Evolutionary conservation across 352 stramenopile genomes (phyloP), one percentile per base, ranked within the genome.

Genomic region (Phytophthora fragariaefolia): DNA sequence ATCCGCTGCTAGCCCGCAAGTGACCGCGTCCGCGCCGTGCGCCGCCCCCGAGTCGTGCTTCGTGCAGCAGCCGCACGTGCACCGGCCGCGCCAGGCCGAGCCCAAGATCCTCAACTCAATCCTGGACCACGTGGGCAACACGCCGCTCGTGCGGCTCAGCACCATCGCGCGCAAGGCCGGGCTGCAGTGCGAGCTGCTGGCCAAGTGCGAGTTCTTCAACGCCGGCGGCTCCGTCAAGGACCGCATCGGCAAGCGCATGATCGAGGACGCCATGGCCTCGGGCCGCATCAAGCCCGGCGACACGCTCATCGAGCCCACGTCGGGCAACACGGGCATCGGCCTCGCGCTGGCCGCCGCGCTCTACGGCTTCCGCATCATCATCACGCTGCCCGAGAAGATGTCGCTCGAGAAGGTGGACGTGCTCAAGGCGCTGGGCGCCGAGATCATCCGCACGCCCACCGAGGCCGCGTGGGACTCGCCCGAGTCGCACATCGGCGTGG

Each of bases 171-270:
- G 75, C 97, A 94, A 82, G 93, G 99, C 85, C 96, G 96, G 77
- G 22, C 69, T 77, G 73, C 80, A 97, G 64, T 97, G 91, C 73
- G 93, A 98, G 26, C 58, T 99, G 24, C 81, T 97, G 28, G 96
- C 85, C 48, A 99, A 99, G 75, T 98, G 93, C 76, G 96, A 99
- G 79, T 98, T 97, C 71, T 98, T 98, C 73, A 99, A 99, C 70
- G 88, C 93, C 15, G 91, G 93, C 30, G 91, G 90, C 17, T 97
- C 87, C 42, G 89, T 98, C 22, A 98, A 98, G 78, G 87, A 96
- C 67, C 80, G 90, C 13, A 97, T 98, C 47, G 95, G 80, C 23
- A 84, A 87, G 65, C 86, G 89, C 58, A 98, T 98, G 91, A 77
- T 98, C 15, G 84, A 97, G 58, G 93, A 98, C 58, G 95, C 97